These are phyloP conservation scores for Conticribra weissflogii DNA, from an alignment of 108 stramenopile genomes.

Conservation along the genomic window DNA sequence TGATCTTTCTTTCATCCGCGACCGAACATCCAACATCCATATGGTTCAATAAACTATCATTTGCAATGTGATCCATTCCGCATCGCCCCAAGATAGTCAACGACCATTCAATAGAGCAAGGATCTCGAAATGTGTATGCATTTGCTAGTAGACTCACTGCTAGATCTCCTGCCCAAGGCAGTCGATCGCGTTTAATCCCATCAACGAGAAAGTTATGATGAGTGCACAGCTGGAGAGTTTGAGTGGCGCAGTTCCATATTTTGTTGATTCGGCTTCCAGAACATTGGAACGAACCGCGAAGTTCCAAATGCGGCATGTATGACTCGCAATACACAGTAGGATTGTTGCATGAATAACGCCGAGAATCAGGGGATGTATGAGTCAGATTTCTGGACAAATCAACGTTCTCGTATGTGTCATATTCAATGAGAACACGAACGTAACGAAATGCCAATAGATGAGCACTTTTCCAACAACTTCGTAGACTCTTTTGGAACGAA, in stretches of 20 bases:
- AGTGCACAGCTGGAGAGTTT: slow-evolving; percentile 36
- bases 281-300: slow-evolving; percentile 14
- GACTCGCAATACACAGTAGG: slow-evolving; percentile 12
- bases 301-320: slow-evolving; percentile 1
- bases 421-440: slow-evolving; percentile 11
- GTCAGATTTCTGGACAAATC: too few species aligned
- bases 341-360: not conserved
- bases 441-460: slow-evolving; percentile 45
- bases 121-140: not conserved
- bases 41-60: not conserved
- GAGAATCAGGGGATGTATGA: too few species aligned
- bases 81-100: slow-evolving; percentile 44
- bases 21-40: not conserved
- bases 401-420: too few species aligned
- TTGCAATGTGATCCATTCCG: slow-evolving; percentile 20
- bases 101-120: not conserved
- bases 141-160: slow-evolving; percentile 30
- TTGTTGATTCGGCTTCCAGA: not conserved
- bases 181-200: slow-evolving; percentile 52
- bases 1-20: not conserved
- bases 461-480: not conserved
- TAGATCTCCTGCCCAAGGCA: slow-evolving; percentile 51
- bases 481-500: not conserved
- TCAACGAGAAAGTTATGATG: slow-evolving; percentile 46
- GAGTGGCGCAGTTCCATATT: slow-evolving; percentile 38